These are phyloP conservation scores for Tulasnella sp. DNA, from an alignment of 768 basidiomycete species.

Conservation along the genomic window DNA sequence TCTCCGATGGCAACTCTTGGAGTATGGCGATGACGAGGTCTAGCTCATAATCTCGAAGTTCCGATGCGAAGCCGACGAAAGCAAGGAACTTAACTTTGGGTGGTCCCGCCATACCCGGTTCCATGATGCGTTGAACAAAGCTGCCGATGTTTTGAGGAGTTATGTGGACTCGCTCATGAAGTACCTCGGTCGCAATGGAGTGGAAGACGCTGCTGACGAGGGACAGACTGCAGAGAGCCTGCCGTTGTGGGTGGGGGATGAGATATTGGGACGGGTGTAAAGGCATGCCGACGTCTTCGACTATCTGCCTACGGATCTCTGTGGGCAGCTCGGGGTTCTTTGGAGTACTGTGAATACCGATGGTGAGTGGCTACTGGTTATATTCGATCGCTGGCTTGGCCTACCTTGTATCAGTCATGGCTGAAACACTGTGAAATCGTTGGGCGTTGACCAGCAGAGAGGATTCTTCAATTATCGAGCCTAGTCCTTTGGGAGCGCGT, in stretches of 20 bases:
- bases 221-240: not conserved
- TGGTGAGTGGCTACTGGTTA: not conserved
- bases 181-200: not conserved
- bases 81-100: conserved; percentile 4
- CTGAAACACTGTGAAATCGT: not conserved
- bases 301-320: not conserved
- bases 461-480: not conserved
- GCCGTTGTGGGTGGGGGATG: not conserved
- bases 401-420: not conserved
- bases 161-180: conserved; percentile 1
- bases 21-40: not conserved
- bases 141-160: conserved; percentile 7
- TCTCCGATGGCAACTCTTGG: not conserved
- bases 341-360: not conserved
- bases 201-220: conserved; percentile 13
- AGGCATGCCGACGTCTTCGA: not conserved
- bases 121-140: conserved; percentile 5
- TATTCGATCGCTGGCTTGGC: not conserved
- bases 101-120: not conserved
- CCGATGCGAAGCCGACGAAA: not conserved
- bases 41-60: not conserved
- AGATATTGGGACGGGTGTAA: not conserved
- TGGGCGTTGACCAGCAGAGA: not conserved
- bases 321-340: not conserved
- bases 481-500: not conserved